Base-by-base conservation (phyloP, 306 rosid genomes). In the Begonia loranthoides region DNA sequence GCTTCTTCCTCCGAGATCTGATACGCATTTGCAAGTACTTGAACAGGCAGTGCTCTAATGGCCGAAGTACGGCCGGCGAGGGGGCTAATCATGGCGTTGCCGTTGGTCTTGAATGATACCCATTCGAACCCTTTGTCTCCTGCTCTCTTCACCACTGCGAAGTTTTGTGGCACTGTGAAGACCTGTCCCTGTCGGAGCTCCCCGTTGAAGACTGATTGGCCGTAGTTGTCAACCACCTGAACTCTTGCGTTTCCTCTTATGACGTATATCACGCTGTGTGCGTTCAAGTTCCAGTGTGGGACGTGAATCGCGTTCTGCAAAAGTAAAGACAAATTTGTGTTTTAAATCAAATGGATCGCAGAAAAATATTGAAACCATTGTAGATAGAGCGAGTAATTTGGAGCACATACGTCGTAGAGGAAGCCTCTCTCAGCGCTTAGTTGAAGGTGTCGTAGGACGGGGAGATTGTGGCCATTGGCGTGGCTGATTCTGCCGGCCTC, bases 271-370 rank as follows among this genome's bases (percentile, higher is more conserved):
- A 79, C 15, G 10, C 63, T 57, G 65, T 87, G 74, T 1, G 89
- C 78, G 12, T 79, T 66, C 8, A 41, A 14, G 66, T 66, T 82
- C 83, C 80, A 86, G 40, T 82, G 81, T 9, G 95, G 86, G 4
- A 58, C 43, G 39, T 66, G 72, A 5, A 85, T 52, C 0, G 67
- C 92, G 39, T 81, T 74, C 88, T 79, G 69, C 60, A 45, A 0
- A 21, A 1, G 17, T 36, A 6, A 39, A 1, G 2, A 1, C 17
- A 50, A 1, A 7, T 5, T 28, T n/a, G n/a, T n/a, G n/a, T n/a
- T n/a, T n/a, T n/a, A n/a, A n/a, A n/a, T n/a, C n/a, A n/a, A n/a
- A n/a, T n/a, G n/a, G n/a, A n/a, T n/a, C n/a, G n/a, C n/a, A n/a
- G n/a, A n/a, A n/a, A n/a, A n/a, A n/a, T n/a, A n/a, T n/a, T n/a